Conservation (phyloP, 179 eudicot species). For the Spergularia azorica region DNA sequence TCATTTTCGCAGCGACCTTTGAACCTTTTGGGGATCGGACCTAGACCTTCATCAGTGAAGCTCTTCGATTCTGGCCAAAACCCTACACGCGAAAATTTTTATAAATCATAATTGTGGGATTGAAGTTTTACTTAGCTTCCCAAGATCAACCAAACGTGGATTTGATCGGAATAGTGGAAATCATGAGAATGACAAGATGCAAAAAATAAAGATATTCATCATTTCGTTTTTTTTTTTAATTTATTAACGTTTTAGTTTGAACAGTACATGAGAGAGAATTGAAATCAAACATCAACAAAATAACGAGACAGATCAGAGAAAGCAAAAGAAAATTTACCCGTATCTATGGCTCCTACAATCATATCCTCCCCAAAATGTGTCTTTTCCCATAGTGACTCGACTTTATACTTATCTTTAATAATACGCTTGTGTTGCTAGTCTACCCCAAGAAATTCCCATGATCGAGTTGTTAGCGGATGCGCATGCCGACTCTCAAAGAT, state of each 20-base stretch:
- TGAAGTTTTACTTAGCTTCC: too few relatives aligned
- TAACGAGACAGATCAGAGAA: too few relatives aligned
- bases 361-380: constrained; percentile 48
- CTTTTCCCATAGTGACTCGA: constrained; percentile 38
- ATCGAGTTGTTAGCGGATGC: constrained; percentile 48
- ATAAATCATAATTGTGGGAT: too few relatives aligned
- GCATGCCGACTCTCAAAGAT: constrained; percentile 32
- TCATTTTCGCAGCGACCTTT: constrained; percentile 25
- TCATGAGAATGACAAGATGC: too few relatives aligned
- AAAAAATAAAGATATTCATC: too few relatives aligned
- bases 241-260: too few relatives aligned
- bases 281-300: too few relatives aligned
- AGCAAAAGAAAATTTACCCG: constrained; percentile 26
- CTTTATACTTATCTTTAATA: neutral
- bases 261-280: too few relatives aligned
- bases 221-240: too few relatives aligned
- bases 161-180: too few relatives aligned
- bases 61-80: constrained; percentile 52
- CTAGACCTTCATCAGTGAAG: constrained; percentile 39
- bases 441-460: constrained; percentile 51
- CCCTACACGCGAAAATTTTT: constrained; percentile 18
- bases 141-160: too few relatives aligned
- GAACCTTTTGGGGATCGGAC: constrained; percentile 41
- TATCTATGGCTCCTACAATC: constrained; percentile 55
- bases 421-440: constrained; percentile 20